These are phyloP conservation scores for Rhizophora mangle DNA, from an alignment of 345 rosid genomes.

Conservation along the genomic window DNA sequence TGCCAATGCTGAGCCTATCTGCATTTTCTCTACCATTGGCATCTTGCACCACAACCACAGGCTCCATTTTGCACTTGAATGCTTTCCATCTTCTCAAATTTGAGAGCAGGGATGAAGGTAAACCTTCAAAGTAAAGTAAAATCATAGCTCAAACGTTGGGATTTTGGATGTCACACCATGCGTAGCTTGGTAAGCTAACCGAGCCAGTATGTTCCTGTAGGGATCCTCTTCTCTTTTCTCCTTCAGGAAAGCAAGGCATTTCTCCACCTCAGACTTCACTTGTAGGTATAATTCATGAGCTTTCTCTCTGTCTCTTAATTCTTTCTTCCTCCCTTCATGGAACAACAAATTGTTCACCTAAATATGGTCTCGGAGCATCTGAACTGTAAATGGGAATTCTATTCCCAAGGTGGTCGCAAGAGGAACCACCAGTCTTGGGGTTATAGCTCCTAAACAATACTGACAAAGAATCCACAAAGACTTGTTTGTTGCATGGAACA, in stretches of 20 bases:
- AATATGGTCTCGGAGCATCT: neutral
- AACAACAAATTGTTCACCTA: neutral
- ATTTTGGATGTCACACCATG: slow-evolving; percentile 47
- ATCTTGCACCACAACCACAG: too few relatives aligned
- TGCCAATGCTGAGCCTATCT: too few relatives aligned
- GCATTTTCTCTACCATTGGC: too few relatives aligned
- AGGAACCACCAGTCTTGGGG: too few relatives aligned
- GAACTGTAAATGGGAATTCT: neutral
- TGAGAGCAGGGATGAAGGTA: too few relatives aligned
- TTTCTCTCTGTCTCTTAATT: slow-evolving; percentile 46
- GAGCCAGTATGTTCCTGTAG: slow-evolving; percentile 50
- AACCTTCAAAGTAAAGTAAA: too few relatives aligned
- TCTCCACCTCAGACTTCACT: slow-evolving; percentile 63
- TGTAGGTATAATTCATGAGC: slow-evolving; percentile 58
- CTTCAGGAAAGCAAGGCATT: slow-evolving; percentile 48
- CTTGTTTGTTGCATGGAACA: too few relatives aligned
- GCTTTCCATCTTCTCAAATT: too few relatives aligned
- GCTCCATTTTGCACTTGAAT: too few relatives aligned
- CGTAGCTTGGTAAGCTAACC: slow-evolving; percentile 44
- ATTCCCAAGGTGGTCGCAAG: too few relatives aligned
- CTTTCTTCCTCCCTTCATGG: slow-evolving; percentile 46
- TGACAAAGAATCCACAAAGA: too few relatives aligned
- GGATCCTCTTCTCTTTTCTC: slow-evolving; percentile 67
- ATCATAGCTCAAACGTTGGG: slow-evolving; percentile 62
- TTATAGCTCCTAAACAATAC: too few relatives aligned